phyloP scores from a whole-genome alignment of 2,329 filamentous ascomycete genomes.

The Verticillium nonalfalfae region DNA sequence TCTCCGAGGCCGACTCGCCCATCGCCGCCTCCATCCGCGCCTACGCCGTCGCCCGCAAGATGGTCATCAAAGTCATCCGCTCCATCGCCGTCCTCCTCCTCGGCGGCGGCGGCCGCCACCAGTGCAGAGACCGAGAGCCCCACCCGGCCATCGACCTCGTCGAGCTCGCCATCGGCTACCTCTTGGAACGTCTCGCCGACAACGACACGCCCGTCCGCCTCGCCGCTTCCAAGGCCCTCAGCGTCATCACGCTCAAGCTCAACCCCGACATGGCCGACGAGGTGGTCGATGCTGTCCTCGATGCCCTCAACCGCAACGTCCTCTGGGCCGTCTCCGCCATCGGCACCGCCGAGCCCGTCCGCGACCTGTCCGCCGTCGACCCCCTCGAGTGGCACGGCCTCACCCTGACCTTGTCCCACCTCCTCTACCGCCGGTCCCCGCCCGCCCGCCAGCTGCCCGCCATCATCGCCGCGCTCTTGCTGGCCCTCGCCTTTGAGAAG shows the following conservation, averaged over 20 bases:
- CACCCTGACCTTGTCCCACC: conserved; percentile 78
- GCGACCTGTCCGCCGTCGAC: conserved; percentile 70
- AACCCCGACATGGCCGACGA: conserved; percentile 76
- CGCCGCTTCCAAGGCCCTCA: conserved; percentile 87
- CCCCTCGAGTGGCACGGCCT: conserved; percentile 87
- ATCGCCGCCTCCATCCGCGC: conserved; percentile 51
- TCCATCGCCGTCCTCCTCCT: conserved; percentile 64
- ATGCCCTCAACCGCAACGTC: conserved; percentile 55
- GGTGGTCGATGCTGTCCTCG: conserved; percentile 80
- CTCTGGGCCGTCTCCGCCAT: conserved; percentile 39
- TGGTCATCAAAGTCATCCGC: conserved; percentile 77
- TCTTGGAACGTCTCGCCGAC: conserved; percentile 74
- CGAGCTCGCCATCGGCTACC: conserved; percentile 75
- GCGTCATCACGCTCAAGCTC: conserved; percentile 76
- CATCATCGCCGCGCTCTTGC: conserved; percentile 70
- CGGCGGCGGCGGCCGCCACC: conserved; percentile 28
- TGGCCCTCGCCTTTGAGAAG: conserved; percentile 84
- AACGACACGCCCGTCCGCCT: conserved; percentile 87
- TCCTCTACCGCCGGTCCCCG: conserved; percentile 79
- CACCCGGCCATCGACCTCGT: conserved; percentile 46
- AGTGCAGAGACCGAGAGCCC: conserved; percentile 27
- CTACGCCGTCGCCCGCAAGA: conserved; percentile 75
- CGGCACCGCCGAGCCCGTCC: conserved; percentile 25
- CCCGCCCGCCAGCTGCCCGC: conserved; percentile 63
- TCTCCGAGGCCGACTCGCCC: conserved; percentile 42